Evolutionary conservation across 1,139 yeast genomes (phyloP), one percentile per base, ranked within the genome.

Genomic region (Taphrina confusa): DNA sequence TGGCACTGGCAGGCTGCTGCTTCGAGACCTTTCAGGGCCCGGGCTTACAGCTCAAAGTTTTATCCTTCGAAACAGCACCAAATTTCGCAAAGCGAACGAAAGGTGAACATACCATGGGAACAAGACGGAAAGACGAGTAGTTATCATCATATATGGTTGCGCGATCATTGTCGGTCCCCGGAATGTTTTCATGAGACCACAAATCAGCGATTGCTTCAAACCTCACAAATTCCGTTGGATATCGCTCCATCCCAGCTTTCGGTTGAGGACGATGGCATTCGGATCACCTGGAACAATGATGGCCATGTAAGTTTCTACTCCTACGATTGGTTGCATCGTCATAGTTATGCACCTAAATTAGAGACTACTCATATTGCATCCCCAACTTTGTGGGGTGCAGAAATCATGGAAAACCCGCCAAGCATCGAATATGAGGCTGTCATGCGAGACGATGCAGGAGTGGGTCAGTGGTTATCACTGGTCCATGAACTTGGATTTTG

Each of bases 81-180:
- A 30, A 55, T 66, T n/a, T 60, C 65, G 9, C 68, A 65, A 57
- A 72, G 70, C 61, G 64, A 64, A 25, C 61, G 66, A 23, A 67
- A 69, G 54, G 71, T 73, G 23, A 62, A 63, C 42, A 66, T 73
- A 18, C 67, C 67, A 22, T 73, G 75, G 74, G 65, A 64, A 20
- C 66, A 67, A 50, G 58, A 54, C 20, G 74, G 73, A n/a, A 61
- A 64, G 46, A 66, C 65, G 4, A 71, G 75, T 42, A 66, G 68
- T 47, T 73, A 62, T 62, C 85, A 83, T 70, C 71, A 78, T 70
- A 76, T 85, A 60, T 85, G 90, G 90, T 75, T 85, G 30, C 74
- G 91, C 56, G 92, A 85, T 70, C 80, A 81, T 67, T 85, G 91
- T 68, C 86, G 80, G 62, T 84, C 89, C 66, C 72, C 74, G n/a